phyloP scores from a whole-genome alignment of 129 eudicot genomes.

The Flaveria trinervia region DNA sequence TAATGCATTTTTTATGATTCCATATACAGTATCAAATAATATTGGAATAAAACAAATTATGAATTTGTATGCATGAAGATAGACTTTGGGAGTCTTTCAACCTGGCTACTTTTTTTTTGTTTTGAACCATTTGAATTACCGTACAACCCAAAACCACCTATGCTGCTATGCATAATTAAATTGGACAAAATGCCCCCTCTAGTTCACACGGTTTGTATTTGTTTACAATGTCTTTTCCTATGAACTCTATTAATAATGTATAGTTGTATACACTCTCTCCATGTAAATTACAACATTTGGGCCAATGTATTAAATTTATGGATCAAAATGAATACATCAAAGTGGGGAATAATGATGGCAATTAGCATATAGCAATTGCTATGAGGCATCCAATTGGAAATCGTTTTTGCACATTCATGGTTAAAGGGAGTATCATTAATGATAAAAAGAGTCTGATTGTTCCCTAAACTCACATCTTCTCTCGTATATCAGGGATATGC shows the following conservation, averaged over 20 bases:
- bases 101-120: neutral
- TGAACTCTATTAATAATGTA: neutral
- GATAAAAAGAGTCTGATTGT: constrained; percentile 20
- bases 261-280: constrained; percentile 9
- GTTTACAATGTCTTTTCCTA: neutral
- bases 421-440: neutral
- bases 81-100: constrained; percentile 6
- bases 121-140: neutral
- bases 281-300: constrained; percentile 12
- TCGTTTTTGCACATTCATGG: too few relatives aligned
- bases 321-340: neutral
- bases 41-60: neutral
- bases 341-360: neutral
- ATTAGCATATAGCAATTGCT: neutral
- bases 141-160: constrained; percentile 3
- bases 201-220: neutral
- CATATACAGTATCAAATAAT: neutral
- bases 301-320: neutral
- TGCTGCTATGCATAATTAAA: neutral
- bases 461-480: constrained; percentile 15
- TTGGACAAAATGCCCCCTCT: neutral
- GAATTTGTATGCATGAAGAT: neutral
- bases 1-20: neutral
- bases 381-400: neutral
- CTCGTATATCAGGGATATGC: constrained; percentile 66